Conservation (phyloP, 2,329 filamentous ascomycete species). For the Neonectria punicea region DNA sequence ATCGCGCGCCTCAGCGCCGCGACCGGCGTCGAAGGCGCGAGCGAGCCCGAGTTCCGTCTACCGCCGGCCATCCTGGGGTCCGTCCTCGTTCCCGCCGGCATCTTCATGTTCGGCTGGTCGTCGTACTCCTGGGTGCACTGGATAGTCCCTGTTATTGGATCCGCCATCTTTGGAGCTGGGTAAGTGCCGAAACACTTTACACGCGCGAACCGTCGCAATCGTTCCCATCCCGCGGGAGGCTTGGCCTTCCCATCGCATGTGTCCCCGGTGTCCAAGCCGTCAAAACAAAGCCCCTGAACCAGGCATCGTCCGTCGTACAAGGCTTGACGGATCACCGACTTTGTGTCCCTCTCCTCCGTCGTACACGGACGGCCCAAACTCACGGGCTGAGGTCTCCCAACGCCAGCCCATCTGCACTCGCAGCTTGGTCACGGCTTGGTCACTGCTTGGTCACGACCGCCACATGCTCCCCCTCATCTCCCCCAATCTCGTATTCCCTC, state of each 20-base stretch:
- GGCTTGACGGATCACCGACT: not conserved
- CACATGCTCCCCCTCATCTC: conserved; percentile 2
- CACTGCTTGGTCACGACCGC: conserved; percentile 43
- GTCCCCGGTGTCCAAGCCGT: not conserved
- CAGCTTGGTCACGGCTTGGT: not conserved
- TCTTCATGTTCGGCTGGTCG: conserved; percentile 93
- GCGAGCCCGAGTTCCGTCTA: conserved; percentile 88
- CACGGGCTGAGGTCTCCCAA: conserved; percentile 17
- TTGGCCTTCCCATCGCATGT: not conserved
- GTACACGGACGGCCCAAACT: conserved; percentile 24
- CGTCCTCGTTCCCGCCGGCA: conserved; percentile 78
- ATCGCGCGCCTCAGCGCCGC: conserved; percentile 63
- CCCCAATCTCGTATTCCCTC: conserved; percentile 37
- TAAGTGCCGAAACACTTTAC: conserved; percentile 54
- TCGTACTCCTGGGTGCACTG: conserved; percentile 79
- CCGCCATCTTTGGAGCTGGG: conserved; percentile 76
- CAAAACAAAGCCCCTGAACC: conserved; percentile 1
- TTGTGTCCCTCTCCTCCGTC: conserved; percentile 10
- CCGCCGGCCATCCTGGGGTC: conserved; percentile 81
- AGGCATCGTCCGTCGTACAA: conserved; percentile 6
- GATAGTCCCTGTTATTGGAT: conserved; percentile 80
- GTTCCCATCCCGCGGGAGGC: not conserved
- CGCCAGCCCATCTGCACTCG: conserved; percentile 14
- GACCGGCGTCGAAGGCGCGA: conserved; percentile 64
- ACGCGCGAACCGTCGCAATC: not conserved